Conservation (phyloP, 345 rosid genomes). For the Triadica sebifera region DNA sequence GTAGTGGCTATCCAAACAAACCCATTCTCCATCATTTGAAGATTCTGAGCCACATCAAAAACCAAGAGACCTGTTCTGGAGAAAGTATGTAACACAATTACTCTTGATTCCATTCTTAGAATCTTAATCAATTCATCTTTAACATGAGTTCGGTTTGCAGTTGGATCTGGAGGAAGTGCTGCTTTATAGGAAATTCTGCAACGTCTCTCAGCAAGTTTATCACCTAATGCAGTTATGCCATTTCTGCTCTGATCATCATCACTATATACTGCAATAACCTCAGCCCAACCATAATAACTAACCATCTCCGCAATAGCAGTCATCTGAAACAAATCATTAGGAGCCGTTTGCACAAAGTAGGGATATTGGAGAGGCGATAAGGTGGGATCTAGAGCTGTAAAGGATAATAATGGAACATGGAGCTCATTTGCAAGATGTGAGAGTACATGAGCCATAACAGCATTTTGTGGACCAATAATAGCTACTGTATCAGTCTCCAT, state of each 20-base stretch:
- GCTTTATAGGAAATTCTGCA: constrained; percentile 74
- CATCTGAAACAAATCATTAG: constrained; percentile 75
- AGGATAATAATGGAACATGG: constrained; percentile 71
- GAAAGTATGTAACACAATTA: constrained; percentile 61
- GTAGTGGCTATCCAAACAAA: constrained; percentile 87
- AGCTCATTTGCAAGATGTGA: constrained; percentile 84
- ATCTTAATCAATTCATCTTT: constrained; percentile 49
- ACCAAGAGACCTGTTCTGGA: constrained; percentile 53
- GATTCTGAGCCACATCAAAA: constrained; percentile 65
- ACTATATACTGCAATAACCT: constrained; percentile 58
- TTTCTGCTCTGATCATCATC: constrained; percentile 86
- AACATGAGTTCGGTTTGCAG: constrained; percentile 42
- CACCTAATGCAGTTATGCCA: constrained; percentile 58
- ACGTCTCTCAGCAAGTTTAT: constrained; percentile 63
- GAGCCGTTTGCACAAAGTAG: constrained; percentile 87
- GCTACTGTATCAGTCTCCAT: constrained; percentile 92
- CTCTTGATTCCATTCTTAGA: constrained; percentile 68
- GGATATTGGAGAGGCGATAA: constrained; percentile 87
- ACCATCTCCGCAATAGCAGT: constrained; percentile 79
- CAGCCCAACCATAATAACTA: constrained; percentile 63
- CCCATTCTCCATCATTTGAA: constrained; percentile 74
- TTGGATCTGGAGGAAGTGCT: constrained; percentile 59
- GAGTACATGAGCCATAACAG: constrained; percentile 76
- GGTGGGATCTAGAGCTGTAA: constrained; percentile 77
- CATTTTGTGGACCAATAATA: constrained; percentile 78